Evolutionary conservation across 75 land plant species (phyloP).

Genomic region (Sequoia sempervirens): DNA sequence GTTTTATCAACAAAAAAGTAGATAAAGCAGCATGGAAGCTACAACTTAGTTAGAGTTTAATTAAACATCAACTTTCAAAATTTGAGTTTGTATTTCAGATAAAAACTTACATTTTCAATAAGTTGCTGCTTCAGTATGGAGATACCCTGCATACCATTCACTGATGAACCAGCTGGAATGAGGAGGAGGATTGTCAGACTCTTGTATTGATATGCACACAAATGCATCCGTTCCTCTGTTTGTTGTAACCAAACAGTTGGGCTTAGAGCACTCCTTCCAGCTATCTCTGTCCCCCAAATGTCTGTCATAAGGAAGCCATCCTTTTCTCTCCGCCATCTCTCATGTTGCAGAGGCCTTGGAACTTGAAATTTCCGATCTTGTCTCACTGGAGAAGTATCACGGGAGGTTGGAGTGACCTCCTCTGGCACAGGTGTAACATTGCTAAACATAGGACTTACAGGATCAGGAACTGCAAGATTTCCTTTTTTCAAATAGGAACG

Average conservation of each 20-base stretch:
- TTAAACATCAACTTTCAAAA: neutral
- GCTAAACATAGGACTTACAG: constrained; percentile 16
- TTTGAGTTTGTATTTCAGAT: neutral
- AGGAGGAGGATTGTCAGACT: constrained; percentile 70
- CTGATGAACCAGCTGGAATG: constrained; percentile 55
- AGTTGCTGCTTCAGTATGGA: constrained; percentile 62
- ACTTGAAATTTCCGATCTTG: constrained; percentile 19
- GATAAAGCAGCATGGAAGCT: neutral
- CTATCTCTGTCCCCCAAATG: constrained; percentile 54
- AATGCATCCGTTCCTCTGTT: constrained; percentile 65
- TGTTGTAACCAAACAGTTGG: constrained; percentile 74
- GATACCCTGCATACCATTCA: constrained; percentile 60
- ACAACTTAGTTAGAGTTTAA: neutral
- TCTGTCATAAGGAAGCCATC: constrained; percentile 89
- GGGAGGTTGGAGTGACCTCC: constrained; percentile 18
- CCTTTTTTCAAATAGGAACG: constrained; percentile 52
- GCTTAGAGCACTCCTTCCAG: constrained; percentile 21
- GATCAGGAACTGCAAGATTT: constrained; percentile 20
- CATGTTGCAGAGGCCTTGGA: constrained; percentile 69
- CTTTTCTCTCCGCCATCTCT: constrained; percentile 77
- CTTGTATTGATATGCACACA: constrained; percentile 71
- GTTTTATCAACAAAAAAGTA: neutral
- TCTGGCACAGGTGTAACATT: constrained; percentile 20
- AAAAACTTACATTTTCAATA: constrained; percentile 78
- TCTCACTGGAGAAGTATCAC: constrained; percentile 36